Percentiles rank a stretch among this genome's conserved stretches.
Evolutionary conservation across 2,329 filamentous ascomycete genomes (phyloP).

Genomic region (Fusarium albidum): DNA sequence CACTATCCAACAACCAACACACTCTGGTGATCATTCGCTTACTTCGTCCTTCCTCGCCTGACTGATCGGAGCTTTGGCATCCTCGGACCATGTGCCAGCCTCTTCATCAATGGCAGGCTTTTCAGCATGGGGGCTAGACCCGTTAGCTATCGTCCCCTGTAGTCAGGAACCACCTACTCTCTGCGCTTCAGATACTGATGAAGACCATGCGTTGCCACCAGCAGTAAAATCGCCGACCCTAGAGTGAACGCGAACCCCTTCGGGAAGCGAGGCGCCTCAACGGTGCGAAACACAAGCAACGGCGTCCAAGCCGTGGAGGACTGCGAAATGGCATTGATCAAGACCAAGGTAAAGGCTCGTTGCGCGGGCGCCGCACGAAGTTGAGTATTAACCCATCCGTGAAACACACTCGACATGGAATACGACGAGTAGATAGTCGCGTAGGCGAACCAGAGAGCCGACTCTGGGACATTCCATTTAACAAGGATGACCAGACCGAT

Average conservation of each 20-base stretch:
- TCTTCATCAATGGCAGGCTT: conserved; percentile 1
- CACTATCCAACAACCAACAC: too few relatives aligned
- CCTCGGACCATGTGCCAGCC: background rate
- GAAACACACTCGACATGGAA: conserved; percentile 62
- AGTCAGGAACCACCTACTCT: background rate
- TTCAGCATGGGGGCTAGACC: conserved; percentile 3
- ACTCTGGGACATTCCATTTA: conserved; percentile 64
- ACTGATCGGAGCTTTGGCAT: background rate
- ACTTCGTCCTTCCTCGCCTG: background rate
- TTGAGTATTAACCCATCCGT: conserved; percentile 64
- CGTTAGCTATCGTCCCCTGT: background rate
- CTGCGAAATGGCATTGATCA: conserved; percentile 60
- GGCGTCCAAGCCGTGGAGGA: conserved; percentile 64
- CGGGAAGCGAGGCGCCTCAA: conserved; percentile 50
- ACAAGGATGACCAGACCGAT: conserved; percentile 61
- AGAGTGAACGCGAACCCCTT: conserved; percentile 51
- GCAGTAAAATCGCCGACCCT: conserved; percentile 7
- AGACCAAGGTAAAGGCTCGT: conserved; percentile 57
- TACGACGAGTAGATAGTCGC: conserved; percentile 57
- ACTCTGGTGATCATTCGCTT: too few relatives aligned
- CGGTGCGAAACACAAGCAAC: conserved; percentile 57
- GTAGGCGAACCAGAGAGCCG: conserved; percentile 45
- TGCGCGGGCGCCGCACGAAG: conserved; percentile 55
- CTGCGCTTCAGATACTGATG: background rate
- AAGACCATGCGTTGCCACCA: background rate